Evolutionary conservation across 345 rosid species (phyloP).

Genomic region (Psidium guajava): DNA sequence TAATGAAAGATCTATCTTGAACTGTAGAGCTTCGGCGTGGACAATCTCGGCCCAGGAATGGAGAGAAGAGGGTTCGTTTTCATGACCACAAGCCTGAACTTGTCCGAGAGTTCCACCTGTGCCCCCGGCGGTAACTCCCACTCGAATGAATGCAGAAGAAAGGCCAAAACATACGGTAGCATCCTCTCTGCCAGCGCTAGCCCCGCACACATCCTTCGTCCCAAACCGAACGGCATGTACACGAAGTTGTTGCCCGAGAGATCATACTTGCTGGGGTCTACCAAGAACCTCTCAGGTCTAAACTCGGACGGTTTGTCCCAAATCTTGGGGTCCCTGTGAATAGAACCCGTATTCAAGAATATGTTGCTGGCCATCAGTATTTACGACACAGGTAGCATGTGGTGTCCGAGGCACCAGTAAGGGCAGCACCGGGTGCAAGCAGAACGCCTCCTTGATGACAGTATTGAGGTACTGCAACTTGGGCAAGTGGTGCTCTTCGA

Average conservation of each 20-base stretch:
- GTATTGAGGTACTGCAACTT: background rate
- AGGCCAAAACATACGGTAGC: background rate
- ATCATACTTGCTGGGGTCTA: background rate
- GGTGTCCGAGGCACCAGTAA: background rate
- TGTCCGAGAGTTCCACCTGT: background rate
- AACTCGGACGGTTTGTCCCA: background rate
- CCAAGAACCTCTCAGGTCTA: background rate
- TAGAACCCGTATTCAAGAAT: conserved; percentile 1
- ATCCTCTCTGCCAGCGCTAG: background rate
- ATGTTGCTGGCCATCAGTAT: background rate
- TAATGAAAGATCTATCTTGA: background rate
- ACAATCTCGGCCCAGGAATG: background rate
- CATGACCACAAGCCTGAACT: background rate
- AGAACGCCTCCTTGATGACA: background rate
- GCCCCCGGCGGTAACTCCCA: background rate
- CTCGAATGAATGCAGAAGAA: background rate
- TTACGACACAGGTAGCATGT: background rate
- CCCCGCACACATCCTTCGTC: background rate
- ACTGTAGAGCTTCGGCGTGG: background rate
- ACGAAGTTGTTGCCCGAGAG: background rate
- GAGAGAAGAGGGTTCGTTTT: background rate
- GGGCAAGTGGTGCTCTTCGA: background rate
- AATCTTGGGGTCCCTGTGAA: background rate
- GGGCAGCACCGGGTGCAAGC: background rate
- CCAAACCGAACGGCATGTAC: background rate